Percentiles rank a stretch among this genome's conserved stretches.
Evolutionary conservation across 2,329 filamentous ascomycete genomes (phyloP).

Genomic region (Trichoderma koningiopsis): DNA sequence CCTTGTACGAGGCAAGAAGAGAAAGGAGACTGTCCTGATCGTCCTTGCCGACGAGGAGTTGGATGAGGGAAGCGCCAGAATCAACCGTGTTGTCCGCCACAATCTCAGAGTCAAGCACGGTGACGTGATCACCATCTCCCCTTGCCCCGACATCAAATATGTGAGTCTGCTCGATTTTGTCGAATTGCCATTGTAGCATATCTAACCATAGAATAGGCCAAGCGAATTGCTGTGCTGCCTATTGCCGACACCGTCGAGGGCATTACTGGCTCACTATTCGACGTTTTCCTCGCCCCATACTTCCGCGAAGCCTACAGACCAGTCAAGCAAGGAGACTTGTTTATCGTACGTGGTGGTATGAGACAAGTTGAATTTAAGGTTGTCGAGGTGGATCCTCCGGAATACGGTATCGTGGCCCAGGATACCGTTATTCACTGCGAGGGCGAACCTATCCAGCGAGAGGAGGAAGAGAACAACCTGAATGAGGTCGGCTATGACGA

Average conservation of each 20-base stretch:
- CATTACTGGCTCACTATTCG: conserved; percentile 95
- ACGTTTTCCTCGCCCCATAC: conserved; percentile 98
- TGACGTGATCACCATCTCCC: conserved; percentile 94
- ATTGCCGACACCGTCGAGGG: conserved; percentile 98
- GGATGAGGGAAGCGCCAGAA: conserved; percentile 93
- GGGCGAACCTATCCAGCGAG: conserved; percentile 82
- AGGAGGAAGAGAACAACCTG: conserved; percentile 98
- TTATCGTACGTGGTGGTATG: conserved; percentile 97
- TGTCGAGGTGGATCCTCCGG: conserved; percentile 95
- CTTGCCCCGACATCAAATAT: conserved; percentile 99
- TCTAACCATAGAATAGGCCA: conserved; percentile 65
- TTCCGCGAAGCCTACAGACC: conserved; percentile 99
- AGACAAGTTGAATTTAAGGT: conserved; percentile 99
- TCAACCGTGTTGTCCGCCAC: conserved; percentile 98
- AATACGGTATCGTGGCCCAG: conserved; percentile 98
- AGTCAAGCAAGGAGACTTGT: conserved; percentile 94
- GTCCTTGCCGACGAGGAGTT: conserved; percentile 97
- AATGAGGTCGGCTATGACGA: conserved; percentile 99
- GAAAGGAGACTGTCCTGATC: conserved; percentile 97
- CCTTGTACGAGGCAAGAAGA: conserved; percentile 98
- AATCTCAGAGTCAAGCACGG: conserved; percentile 98
- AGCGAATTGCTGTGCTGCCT: conserved; percentile 96
- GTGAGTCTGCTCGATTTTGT: conserved; percentile 58
- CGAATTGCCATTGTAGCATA: background rate
- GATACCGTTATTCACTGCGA: conserved; percentile 99